Evolutionary conservation across 2,329 filamentous ascomycete genomes (phyloP), one percentile per base, ranked within the genome.

Genomic region (Penicillium sp.): DNA sequence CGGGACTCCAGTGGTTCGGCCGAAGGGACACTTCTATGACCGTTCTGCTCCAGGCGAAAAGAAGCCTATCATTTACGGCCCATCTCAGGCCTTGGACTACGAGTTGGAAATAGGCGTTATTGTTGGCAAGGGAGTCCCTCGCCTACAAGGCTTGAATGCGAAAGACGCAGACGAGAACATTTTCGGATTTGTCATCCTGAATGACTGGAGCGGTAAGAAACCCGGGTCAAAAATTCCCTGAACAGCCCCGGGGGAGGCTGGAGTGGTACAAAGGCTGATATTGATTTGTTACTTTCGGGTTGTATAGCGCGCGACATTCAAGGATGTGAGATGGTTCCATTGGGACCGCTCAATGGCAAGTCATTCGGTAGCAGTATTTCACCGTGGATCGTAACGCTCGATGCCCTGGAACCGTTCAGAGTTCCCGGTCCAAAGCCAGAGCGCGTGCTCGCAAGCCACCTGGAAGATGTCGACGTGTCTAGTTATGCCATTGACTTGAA

Each of bases 261-360:
- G 12, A 11, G 28, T 27, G 12, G 27, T 18, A 1, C 18, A 18
- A 28, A 27, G n/a, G 9, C 24, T 49, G 9, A 38, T 9, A 5
- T 2, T 24, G 39, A 18, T 13, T 43, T 9, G 34, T 29, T n/a
- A 32, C 11, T 11, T 32, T 32, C 29, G 3, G 29, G 29, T 4
- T 4, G 29, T 33, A 45, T 41, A 57, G 58, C 58, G 4, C 55
- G 64, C 5, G 81, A 84, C 58, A 79, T 85, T 18, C 81, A 84
- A 60, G 73, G 66, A 0, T 68, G 79, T 24, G 82, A 84, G 55
- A 83, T 84, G 80, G 69, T 68, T 3, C 80, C 80, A 0, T 65
- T 84, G 0, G 81, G 81, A 0, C 82, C 82, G 0, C 73, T 84
- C 45, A 81, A 83, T 43, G 74, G 76, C 2, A 85, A 85, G 61